Percentiles rank a stretch among this genome's conserved stretches.
These are phyloP conservation scores for Aaosphaeria pasadenensis DNA, from an alignment of 2,329 filamentous ascomycete genomes.

Conservation along the genomic window DNA sequence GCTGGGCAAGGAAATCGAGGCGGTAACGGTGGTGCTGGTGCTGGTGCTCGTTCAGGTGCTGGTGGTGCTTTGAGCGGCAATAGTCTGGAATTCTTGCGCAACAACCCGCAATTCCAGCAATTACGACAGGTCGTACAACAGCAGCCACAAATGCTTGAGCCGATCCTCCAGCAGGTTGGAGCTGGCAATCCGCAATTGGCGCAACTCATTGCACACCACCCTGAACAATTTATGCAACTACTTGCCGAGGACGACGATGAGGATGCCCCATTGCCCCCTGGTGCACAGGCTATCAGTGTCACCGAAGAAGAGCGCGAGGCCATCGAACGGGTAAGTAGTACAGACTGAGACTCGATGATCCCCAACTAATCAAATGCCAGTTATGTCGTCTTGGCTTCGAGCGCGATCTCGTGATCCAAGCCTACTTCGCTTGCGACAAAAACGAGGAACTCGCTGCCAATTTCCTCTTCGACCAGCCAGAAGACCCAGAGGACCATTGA, in stretches of 20 bases:
- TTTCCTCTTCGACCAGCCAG: conserved; percentile 95
- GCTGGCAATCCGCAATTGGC: conserved; percentile 93
- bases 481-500: conserved; percentile 58
- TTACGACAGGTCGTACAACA: conserved; percentile 95
- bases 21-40: conserved; percentile 43
- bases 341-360: not conserved
- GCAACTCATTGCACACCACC: conserved; percentile 85
- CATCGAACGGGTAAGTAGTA: conserved; percentile 77
- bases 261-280: conserved; percentile 80
- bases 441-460: conserved; percentile 98
- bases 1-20: conserved; percentile 50
- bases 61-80: conserved; percentile 56
- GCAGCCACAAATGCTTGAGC: conserved; percentile 97
- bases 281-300: conserved; percentile 83
- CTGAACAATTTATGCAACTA: conserved; percentile 87
- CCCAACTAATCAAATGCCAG: conserved; percentile 44
- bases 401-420: conserved; percentile 90
- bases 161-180: conserved; percentile 92
- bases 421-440: conserved; percentile 99
- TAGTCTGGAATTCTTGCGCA: conserved; percentile 88
- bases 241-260: conserved; percentile 85
- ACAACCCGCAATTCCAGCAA: conserved; percentile 97
- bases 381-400: conserved; percentile 91
- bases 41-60: conserved; percentile 43
- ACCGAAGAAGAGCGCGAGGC: conserved; percentile 96